A percentile compares a stretch with the other conserved stretches of the same genome.
phyloP scores from a whole-genome alignment of 345 rosid genomes.

The Angophora floribunda region DNA sequence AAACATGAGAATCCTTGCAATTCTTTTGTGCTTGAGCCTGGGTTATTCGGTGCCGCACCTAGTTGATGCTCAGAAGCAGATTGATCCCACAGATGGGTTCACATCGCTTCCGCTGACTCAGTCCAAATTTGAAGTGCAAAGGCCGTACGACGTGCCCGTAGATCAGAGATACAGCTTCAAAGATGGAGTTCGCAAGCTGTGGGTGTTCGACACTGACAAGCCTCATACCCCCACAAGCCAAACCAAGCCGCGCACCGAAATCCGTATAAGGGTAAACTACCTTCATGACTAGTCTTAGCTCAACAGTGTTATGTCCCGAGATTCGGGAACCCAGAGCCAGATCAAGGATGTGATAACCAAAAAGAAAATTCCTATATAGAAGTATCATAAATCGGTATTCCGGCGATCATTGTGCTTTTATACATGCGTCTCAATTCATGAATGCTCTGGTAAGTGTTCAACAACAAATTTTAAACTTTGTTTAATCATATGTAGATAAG shows the following conservation, averaged over 20 bases:
- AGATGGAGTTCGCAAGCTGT: slow-evolving; percentile 8
- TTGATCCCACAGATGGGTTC: slow-evolving; percentile 4
- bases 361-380: not conserved
- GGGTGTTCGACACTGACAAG: slow-evolving; percentile 7
- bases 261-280: not conserved
- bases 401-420: not conserved
- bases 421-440: not conserved
- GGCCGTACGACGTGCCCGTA: not conserved
- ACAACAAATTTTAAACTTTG: not conserved
- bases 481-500: not conserved
- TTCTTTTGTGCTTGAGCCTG: not conserved
- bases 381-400: not conserved
- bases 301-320: not conserved
- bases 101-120: not conserved
- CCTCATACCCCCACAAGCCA: not conserved
- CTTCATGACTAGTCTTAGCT: not conserved
- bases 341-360: not conserved
- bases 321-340: not conserved
- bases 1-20: not conserved
- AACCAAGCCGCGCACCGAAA: not conserved
- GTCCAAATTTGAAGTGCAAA: slow-evolving; percentile 2
- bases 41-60: not conserved
- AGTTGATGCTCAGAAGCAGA: not conserved
- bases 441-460: not conserved
- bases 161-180: not conserved